phyloP scores from a whole-genome alignment of 2,329 filamentous ascomycete species.

The Onygenales sp. region DNA sequence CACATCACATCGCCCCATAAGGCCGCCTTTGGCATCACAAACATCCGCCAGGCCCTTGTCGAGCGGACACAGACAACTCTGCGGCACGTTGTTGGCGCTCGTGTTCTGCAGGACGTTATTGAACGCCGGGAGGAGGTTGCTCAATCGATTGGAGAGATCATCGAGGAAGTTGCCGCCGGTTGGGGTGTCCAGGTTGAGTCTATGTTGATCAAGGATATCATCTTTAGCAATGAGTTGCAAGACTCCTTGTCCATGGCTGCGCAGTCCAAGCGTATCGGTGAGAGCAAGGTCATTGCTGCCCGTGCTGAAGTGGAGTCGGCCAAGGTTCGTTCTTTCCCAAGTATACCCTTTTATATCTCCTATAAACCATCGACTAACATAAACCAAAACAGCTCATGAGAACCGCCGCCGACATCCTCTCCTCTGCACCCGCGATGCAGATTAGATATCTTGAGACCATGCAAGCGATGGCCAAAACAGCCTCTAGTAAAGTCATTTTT shows the following conservation, averaged over 20 bases:
- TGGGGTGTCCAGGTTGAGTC: constrained; percentile 97
- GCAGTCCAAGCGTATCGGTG: constrained; percentile 95
- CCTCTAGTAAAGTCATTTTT: constrained; percentile 83
- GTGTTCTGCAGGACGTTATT: constrained; percentile 94
- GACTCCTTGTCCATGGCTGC: constrained; percentile 96
- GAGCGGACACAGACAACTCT: constrained; percentile 97
- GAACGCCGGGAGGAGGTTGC: constrained; percentile 97
- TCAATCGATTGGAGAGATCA: constrained; percentile 90
- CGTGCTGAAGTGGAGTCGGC: constrained; percentile 93
- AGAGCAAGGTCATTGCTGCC: constrained; percentile 95
- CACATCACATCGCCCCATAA: constrained; percentile 94
- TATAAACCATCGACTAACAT: neutral
- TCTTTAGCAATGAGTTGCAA: constrained; percentile 92
- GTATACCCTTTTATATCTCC: neutral
- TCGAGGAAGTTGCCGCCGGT: constrained; percentile 84
- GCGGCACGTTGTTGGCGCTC: constrained; percentile 89
- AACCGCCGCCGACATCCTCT: constrained; percentile 85
- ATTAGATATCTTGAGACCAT: constrained; percentile 97
- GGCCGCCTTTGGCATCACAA: constrained; percentile 90
- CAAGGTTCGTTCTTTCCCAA: constrained; percentile 65
- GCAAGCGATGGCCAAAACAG: constrained; percentile 95
- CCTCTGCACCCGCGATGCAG: constrained; percentile 91
- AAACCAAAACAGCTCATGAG: constrained; percentile 24
- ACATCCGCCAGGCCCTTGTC: constrained; percentile 89
- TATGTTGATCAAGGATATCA: constrained; percentile 99